Conservation (phyloP, 1,284 basidiomycete species). For the Mycena citricolor region DNA sequence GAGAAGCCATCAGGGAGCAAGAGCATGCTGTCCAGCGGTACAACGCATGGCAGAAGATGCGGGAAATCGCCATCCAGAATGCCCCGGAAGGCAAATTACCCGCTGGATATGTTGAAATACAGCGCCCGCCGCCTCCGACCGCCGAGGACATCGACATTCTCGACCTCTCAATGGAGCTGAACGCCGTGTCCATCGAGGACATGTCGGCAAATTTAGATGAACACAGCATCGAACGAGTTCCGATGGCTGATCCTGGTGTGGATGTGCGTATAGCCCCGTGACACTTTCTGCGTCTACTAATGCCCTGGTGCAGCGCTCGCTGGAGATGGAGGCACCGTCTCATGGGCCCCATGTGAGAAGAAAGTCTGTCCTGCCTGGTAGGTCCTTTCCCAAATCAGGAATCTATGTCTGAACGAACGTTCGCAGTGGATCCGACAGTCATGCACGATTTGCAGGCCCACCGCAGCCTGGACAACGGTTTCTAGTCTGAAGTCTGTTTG, state of each 20-base stretch:
- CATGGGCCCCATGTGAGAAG: constrained; percentile 68
- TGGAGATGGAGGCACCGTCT: constrained; percentile 51
- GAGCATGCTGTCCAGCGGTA: constrained; percentile 79
- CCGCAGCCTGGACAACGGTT: constrained; percentile 70
- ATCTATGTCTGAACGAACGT: constrained; percentile 19
- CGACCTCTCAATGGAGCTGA: constrained; percentile 85
- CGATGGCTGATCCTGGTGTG: constrained; percentile 85
- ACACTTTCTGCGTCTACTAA: constrained; percentile 3
- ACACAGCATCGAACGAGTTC: constrained; percentile 81
- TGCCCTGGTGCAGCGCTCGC: constrained; percentile 31
- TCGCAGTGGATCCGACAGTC: constrained; percentile 81
- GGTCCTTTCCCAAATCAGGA: constrained; percentile 27
- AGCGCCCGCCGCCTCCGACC: constrained; percentile 67
- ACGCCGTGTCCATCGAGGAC: constrained; percentile 82
- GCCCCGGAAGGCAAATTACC: constrained; percentile 65
- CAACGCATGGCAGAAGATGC: constrained; percentile 81
- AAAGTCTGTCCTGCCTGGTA: constrained; percentile 85
- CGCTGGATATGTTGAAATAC: constrained; percentile 61
- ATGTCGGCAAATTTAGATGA: constrained; percentile 75
- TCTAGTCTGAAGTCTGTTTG: constrained; percentile 22
- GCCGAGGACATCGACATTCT: constrained; percentile 81
- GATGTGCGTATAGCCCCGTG: constrained; percentile 61
- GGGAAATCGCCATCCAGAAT: constrained; percentile 72
- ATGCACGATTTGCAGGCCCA: constrained; percentile 86
- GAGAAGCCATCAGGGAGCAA: constrained; percentile 62